Conservation (phyloP, 352 stramenopile genomes). For the Peronospora belbahrii region DNA sequence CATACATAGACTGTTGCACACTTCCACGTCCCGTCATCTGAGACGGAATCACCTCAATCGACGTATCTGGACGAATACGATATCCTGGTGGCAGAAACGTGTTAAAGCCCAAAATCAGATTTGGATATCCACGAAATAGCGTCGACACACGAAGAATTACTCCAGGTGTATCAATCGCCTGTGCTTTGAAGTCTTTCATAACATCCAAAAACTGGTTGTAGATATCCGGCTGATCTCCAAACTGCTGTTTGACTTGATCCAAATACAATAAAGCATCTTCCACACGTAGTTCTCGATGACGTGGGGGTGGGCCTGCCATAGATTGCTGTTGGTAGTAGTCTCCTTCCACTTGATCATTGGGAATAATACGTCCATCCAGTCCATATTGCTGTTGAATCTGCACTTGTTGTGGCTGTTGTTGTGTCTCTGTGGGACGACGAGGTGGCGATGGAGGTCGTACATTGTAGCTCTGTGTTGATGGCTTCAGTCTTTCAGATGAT, state of each 20-base stretch:
- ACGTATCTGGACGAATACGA: slow-evolving; percentile 79
- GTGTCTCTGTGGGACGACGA: slow-evolving; percentile 31
- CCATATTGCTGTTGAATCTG: slow-evolving; percentile 49
- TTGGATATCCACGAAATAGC: slow-evolving; percentile 97
- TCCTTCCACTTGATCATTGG: slow-evolving; percentile 30
- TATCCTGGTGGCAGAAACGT: slow-evolving; percentile 96
- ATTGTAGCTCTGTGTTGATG: slow-evolving; percentile 25
- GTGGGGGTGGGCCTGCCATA: slow-evolving; percentile 24
- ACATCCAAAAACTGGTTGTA: slow-evolving; percentile 99
- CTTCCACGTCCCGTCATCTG: slow-evolving; percentile 43
- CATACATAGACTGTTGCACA: slow-evolving; percentile 34
- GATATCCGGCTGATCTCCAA: slow-evolving; percentile 97
- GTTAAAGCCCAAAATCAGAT: slow-evolving; percentile 98
- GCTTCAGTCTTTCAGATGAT: slow-evolving; percentile 28
- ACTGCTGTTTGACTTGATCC: slow-evolving; percentile 99
- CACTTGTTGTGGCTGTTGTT: slow-evolving; percentile 39
- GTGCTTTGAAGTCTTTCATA: slow-evolving; percentile 99
- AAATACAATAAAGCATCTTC: slow-evolving; percentile 99
- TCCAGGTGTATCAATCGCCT: slow-evolving; percentile 97
- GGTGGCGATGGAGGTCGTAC: slow-evolving; percentile 39
- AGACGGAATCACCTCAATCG: slow-evolving; percentile 70
- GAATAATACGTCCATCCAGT: slow-evolving; percentile 45
- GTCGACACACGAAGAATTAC: slow-evolving; percentile 97
- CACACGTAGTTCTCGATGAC: slow-evolving; percentile 83
- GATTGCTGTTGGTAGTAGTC: slow-evolving; percentile 35